Base-by-base conservation (phyloP, 2,329 filamentous ascomycete species). In the Exophiala bonariae region DNA sequence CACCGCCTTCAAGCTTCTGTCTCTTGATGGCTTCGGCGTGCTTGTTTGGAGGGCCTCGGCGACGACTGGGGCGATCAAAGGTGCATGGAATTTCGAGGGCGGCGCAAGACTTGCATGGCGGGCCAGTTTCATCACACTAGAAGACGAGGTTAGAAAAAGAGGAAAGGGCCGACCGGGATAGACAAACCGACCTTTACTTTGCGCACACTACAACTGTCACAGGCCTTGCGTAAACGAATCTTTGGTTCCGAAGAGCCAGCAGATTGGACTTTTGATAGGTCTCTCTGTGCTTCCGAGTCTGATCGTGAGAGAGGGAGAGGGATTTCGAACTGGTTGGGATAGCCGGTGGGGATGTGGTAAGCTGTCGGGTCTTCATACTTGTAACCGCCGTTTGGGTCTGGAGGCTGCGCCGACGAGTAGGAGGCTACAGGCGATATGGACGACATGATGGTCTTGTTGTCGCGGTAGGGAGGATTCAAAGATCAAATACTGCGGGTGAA, bases 1-100 rank as follows among this genome's bases (percentile, higher is more conserved):
- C 35, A 20, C 48, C 55, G 28, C 57, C 48, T 17, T 60, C 77
- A 3, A 82, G 62, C 34, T 77, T 75, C 44, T 79, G 76, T 59
- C 76, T 80, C 69, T 85, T 86, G 59, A 85, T 77, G 16, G 79
- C 80, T 68, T 85, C 82, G 14, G 82, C 82, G 68, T 85, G 81
- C 54, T 78, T 71, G 59, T 86, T 86, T 23, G 82, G 81, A 28
- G 83, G 83, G 4, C 83, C 83, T 59, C 83, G 73, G 49, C 83
- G 74, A 47, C 80, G 74, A 61, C 78, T 83, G 19, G 81, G 81
- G 53, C 82, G 72, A 38, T 83, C 75, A 62, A 83, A 85, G 47
- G 82, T 86, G 63, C 83, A 86, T 19, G 81, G 81, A 39, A 86
- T 85, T 52, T 84, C 81, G 54, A 86, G 71, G 42, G 78, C 76